phyloP scores from a whole-genome alignment of 176 grass and related monocot genomes.

The Cocos nucifera region DNA sequence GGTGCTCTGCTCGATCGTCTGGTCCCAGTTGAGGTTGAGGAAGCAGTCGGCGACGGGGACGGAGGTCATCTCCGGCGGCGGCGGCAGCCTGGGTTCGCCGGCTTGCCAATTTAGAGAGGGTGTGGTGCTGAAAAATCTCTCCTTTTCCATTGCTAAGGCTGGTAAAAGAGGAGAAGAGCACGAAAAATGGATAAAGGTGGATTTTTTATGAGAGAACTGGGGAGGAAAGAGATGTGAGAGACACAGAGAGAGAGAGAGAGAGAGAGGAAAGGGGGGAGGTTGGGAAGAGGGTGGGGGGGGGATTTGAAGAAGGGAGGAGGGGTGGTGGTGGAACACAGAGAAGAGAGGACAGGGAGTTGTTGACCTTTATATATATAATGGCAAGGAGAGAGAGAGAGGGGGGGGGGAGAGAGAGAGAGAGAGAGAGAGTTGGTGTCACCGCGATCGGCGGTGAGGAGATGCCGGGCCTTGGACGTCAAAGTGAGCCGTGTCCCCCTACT shows the following conservation, averaged over 20 bases:
- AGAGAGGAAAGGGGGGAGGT: neutral
- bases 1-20: neutral
- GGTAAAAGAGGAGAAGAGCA: neutral
- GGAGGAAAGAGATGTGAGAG: neutral
- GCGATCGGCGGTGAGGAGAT: neutral
- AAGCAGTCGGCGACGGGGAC: conserved; percentile 13
- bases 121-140: conserved; percentile 22
- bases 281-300: conserved; percentile 5
- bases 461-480: conserved; percentile 10
- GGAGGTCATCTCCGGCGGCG: neutral
- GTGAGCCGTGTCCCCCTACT: neutral
- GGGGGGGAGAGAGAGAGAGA: too few relatives aligned
- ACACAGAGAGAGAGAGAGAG: neutral
- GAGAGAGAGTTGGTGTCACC: too few relatives aligned
- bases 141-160: conserved; percentile 20
- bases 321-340: conserved; percentile 7
- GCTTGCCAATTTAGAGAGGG: conserved; percentile 3
- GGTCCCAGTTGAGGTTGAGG: conserved; percentile 14
- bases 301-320: conserved; percentile 13
- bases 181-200: neutral
- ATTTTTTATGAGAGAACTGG: neutral
- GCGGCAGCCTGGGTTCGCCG: neutral
- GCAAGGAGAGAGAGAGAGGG: too few relatives aligned
- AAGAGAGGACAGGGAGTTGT: too few relatives aligned
- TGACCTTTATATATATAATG: too few relatives aligned